Evolutionary conservation across 371 early-diverging fungal species (phyloP).

Genomic region (Agmasoma carcini): DNA sequence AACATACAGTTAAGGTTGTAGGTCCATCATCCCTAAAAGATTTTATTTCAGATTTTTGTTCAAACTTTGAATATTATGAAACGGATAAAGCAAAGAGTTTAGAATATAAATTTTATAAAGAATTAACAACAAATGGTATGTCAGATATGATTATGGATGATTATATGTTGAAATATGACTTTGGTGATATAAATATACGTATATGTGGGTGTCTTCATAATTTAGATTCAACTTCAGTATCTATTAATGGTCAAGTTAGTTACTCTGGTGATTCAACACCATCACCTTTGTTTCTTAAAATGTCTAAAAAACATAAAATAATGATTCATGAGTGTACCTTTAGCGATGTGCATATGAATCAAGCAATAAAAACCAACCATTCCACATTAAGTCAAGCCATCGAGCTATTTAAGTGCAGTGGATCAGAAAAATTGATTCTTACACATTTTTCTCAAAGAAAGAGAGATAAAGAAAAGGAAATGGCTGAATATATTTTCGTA

Average conservation of each 20-base stretch:
- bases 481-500: too few relatives aligned
- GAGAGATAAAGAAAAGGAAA: too few relatives aligned
- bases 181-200: slow-evolving; percentile 24
- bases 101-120: slow-evolving; percentile 1
- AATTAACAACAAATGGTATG: neutral
- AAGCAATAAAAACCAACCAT: slow-evolving; percentile 71
- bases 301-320: slow-evolving; percentile 58
- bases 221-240: slow-evolving; percentile 38
- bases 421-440: slow-evolving; percentile 64
- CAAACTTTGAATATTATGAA: slow-evolving; percentile 5
- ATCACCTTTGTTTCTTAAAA: slow-evolving; percentile 58
- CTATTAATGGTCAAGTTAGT: slow-evolving; percentile 7
- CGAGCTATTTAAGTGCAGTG: slow-evolving; percentile 60
- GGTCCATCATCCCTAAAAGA: slow-evolving; percentile 17
- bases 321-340: slow-evolving; percentile 91
- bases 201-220: slow-evolving; percentile 43
- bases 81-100: slow-evolving; percentile 23
- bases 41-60: neutral
- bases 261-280: slow-evolving; percentile 94
- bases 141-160: slow-evolving; percentile 5
- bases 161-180: neutral
- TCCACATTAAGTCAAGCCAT: slow-evolving; percentile 74
- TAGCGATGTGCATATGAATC: slow-evolving; percentile 61
- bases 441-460: slow-evolving; percentile 95
- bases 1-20: slow-evolving; percentile 26